Evolutionary conservation across 225 moss, liverwort and hornwort genomes (phyloP).

Genomic region (Physcomitrium patens): DNA sequence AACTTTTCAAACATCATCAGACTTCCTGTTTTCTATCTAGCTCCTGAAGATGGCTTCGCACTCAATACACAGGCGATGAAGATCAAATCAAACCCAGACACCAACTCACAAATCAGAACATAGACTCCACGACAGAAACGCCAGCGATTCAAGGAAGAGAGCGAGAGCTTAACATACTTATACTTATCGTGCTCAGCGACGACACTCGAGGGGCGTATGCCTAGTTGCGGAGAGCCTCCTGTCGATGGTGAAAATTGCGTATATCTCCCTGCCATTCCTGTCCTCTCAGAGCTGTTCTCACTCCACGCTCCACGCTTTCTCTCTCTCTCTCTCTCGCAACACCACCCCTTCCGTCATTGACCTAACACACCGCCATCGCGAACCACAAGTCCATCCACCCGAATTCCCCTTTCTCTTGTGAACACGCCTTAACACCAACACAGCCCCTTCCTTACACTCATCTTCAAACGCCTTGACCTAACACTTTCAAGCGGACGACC

Average conservation of each 20-base stretch:
- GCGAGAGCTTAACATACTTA: conserved; percentile 46
- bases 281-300: not conserved
- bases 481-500: too few relatives aligned
- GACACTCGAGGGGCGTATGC: conserved; percentile 58
- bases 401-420: not conserved
- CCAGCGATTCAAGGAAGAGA: not conserved
- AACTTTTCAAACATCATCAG: not conserved
- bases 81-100: conserved; percentile 6
- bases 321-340: not conserved
- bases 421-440: conserved; percentile 5
- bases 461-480: not conserved
- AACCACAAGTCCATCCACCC: not conserved
- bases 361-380: conserved; percentile 16
- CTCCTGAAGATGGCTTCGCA: not conserved
- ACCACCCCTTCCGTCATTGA: not conserved
- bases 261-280: conserved; percentile 77
- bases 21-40: not conserved
- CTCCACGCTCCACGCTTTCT: not conserved
- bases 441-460: not conserved
- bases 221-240: conserved; percentile 68
- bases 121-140: not conserved
- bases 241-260: conserved; percentile 72
- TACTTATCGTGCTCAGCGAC: conserved; percentile 83
- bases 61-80: conserved; percentile 5
- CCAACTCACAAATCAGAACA: not conserved